A percentile compares a stretch with the other conserved stretches of the same genome.
Evolutionary conservation across 495 filamentous ascomycete genomes (phyloP).

Genomic region (Hypoxylon trugodes): DNA sequence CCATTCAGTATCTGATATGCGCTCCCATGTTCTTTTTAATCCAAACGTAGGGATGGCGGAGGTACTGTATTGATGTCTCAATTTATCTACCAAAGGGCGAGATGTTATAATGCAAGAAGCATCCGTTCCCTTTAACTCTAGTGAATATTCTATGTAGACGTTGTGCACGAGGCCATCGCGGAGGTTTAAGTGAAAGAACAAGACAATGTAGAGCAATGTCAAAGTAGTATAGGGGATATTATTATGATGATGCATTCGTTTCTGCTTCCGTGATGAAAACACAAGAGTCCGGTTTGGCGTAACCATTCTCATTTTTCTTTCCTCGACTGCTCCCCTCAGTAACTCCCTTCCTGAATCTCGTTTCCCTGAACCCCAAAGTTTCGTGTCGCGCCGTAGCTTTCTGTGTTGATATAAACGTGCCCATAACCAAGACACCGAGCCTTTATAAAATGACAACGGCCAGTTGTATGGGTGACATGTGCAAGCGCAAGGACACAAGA

Average conservation of each 20-base stretch:
- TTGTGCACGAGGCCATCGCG: not conserved
- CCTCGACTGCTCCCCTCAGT: constrained; percentile 3
- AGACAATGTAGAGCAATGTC: not conserved
- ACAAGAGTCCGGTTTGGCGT: constrained; percentile 22
- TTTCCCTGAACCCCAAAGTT: constrained; percentile 29
- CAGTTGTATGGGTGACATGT: constrained; percentile 37
- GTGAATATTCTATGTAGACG: not conserved
- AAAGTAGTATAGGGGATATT: constrained; percentile 37
- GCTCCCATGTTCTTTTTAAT: no score
- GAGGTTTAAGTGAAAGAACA: no score
- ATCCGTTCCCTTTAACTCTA: not conserved
- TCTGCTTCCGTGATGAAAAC: constrained; percentile 26
- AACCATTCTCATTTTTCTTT: constrained; percentile 20
- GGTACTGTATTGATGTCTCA: not conserved
- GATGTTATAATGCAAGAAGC: not conserved
- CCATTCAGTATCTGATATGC: no score
- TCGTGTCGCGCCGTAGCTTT: constrained; percentile 33
- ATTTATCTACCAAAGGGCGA: not conserved
- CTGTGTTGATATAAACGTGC: constrained; percentile 38
- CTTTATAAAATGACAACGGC: constrained; percentile 26
- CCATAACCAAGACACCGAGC: constrained; percentile 38
- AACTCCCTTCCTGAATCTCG: constrained; percentile 4
- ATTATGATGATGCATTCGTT: constrained; percentile 40
- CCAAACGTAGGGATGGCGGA: no score
- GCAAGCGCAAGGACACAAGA: constrained; percentile 41